Conservation (phyloP, 495 filamentous ascomycete genomes). For the Xylaria sp. region DNA sequence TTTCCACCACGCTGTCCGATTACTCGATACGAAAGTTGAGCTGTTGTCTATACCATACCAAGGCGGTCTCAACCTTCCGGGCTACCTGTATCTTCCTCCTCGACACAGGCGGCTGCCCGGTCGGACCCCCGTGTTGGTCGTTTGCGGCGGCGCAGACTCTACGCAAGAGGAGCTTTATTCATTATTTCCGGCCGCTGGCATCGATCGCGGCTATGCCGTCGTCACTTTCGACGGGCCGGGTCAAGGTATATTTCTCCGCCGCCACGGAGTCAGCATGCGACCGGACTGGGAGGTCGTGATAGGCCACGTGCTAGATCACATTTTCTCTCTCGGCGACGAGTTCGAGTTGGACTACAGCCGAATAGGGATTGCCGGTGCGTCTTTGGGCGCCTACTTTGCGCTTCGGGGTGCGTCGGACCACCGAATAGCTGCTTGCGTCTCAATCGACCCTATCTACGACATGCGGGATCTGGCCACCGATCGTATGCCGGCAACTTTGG, state of each 20-base stretch:
- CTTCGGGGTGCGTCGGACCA: slow-evolving; percentile 16
- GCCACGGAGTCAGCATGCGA: slow-evolving; percentile 41
- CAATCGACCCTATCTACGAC: slow-evolving; percentile 2
- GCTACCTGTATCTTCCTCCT: slow-evolving; percentile 7
- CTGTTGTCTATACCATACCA: too few relatives aligned
- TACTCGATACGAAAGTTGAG: too few relatives aligned
- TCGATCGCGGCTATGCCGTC: slow-evolving; percentile 53
- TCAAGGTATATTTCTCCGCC: slow-evolving; percentile 50
- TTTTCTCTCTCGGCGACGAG: slow-evolving; percentile 29
- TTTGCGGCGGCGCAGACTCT: slow-evolving; percentile 50
- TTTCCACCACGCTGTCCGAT: too few relatives aligned
- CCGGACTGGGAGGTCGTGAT: slow-evolving; percentile 45
- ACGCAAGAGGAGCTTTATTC: slow-evolving; percentile 57
- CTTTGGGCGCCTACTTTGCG: slow-evolving; percentile 55
- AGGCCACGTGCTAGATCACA: slow-evolving; percentile 43
- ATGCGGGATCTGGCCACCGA: background rate
- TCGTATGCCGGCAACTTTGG: too few relatives aligned
- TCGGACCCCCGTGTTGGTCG: slow-evolving; percentile 48
- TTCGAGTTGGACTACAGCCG: slow-evolving; percentile 49
- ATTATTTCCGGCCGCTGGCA: slow-evolving; percentile 32
- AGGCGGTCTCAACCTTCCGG: too few relatives aligned
- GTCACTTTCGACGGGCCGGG: slow-evolving; percentile 59
- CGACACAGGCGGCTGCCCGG: background rate
- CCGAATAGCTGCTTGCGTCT: slow-evolving; percentile 1
- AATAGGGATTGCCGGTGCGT: slow-evolving; percentile 50